Conservation (phyloP, 352 stramenopile genomes). For the Pythium brassicae region DNA sequence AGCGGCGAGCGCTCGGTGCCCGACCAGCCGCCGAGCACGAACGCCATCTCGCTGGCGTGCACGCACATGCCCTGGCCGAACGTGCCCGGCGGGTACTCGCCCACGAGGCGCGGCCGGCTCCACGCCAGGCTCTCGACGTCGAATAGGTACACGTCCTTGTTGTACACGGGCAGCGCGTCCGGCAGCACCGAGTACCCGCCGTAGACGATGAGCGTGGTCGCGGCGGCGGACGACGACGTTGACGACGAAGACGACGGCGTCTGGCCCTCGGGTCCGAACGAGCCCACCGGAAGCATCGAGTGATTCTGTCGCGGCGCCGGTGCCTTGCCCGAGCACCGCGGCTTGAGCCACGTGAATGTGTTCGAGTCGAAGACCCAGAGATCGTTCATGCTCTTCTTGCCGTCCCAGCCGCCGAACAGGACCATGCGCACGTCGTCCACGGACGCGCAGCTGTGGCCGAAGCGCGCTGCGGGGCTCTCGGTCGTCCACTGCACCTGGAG, state of each 20-base stretch:
- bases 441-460: conserved; percentile 54
- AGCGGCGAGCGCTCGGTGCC: conserved; percentile 70
- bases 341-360: conserved; percentile 71
- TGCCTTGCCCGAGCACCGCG: conserved; percentile 53
- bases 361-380: conserved; percentile 69
- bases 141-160: conserved; percentile 71
- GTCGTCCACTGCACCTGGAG: conserved; percentile 84
- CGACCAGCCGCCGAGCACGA: conserved; percentile 71
- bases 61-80: conserved; percentile 56
- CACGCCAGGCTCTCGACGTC: conserved; percentile 50
- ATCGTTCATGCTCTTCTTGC: conserved; percentile 69
- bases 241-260: too few relatives aligned
- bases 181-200: conserved; percentile 67
- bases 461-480: conserved; percentile 67
- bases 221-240: conserved; percentile 10
- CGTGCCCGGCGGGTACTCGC: conserved; percentile 58
- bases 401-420: conserved; percentile 88
- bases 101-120: conserved; percentile 63
- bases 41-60: conserved; percentile 41
- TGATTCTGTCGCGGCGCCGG: conserved; percentile 73
- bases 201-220: conserved; percentile 56
- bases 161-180: conserved; percentile 55
- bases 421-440: conserved; percentile 78
- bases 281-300: conserved; percentile 40
- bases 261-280: conserved; percentile 16